These are phyloP conservation scores for Talaromyces verruculosus DNA, from an alignment of 2,329 filamentous ascomycete genomes.

Conservation along the genomic window DNA sequence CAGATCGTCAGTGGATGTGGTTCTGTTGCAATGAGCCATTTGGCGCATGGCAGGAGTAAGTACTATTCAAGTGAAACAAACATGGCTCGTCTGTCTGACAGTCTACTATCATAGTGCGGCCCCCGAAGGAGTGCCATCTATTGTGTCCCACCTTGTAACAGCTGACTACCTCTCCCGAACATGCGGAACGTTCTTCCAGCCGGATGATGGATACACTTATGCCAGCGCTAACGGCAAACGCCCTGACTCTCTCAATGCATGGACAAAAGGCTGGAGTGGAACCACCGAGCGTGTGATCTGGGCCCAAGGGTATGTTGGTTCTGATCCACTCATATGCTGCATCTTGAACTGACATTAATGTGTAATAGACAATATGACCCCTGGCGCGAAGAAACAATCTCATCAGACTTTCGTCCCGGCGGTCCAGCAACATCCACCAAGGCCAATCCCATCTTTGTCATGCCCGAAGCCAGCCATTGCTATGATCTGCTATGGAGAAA, in stretches of 20 bases:
- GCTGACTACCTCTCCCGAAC: constrained; percentile 57
- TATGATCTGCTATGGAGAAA: constrained; percentile 54
- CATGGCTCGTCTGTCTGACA: background rate
- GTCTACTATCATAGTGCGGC: constrained; percentile 48
- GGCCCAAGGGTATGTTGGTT: constrained; percentile 50
- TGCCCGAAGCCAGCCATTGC: constrained; percentile 58
- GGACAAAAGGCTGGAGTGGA: constrained; percentile 58
- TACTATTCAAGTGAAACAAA: background rate
- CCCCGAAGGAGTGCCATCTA: constrained; percentile 45
- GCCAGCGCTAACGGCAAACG: constrained; percentile 51
- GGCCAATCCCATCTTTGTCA: constrained; percentile 53
- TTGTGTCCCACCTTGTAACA: constrained; percentile 55
- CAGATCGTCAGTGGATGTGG: constrained; percentile 60
- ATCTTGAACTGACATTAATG: background rate
- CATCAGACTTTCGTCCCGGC: constrained; percentile 54
- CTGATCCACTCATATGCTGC: background rate
- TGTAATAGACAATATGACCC: constrained; percentile 54
- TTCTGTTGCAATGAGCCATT: constrained; percentile 65
- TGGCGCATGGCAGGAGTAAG: constrained; percentile 56
- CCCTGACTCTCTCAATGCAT: constrained; percentile 51
- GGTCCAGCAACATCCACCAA: constrained; percentile 53
- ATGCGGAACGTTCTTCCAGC: constrained; percentile 58
- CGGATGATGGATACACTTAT: constrained; percentile 52
- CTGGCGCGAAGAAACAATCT: constrained; percentile 57
- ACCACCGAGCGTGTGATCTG: constrained; percentile 56